Conservation (phyloP, 352 stramenopile species). For the Pythium coloratum region DNA sequence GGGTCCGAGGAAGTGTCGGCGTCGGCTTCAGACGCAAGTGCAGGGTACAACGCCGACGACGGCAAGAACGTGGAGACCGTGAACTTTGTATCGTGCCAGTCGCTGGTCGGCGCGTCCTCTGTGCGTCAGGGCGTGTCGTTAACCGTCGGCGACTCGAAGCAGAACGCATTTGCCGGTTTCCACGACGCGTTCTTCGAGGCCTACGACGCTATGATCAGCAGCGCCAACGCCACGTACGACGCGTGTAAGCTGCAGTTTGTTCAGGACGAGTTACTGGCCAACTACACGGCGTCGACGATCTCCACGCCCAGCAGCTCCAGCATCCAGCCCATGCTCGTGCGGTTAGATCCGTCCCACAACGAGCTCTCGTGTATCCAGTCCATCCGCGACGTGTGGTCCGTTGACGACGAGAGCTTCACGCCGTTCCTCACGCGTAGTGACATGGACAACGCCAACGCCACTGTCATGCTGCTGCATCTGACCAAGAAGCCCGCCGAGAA, state of each 20-base stretch:
- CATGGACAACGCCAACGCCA: slow-evolving; percentile 38
- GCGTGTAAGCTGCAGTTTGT: slow-evolving; percentile 71
- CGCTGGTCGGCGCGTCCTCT: slow-evolving; percentile 5
- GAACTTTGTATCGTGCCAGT: slow-evolving; percentile 47
- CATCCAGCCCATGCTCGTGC: slow-evolving; percentile 56
- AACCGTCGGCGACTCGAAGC: slow-evolving; percentile 41
- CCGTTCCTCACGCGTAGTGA: slow-evolving; percentile 72
- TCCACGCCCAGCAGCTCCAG: slow-evolving; percentile 28
- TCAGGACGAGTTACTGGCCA: slow-evolving; percentile 50
- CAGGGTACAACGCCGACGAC: slow-evolving; percentile 11
- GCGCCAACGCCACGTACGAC: slow-evolving; percentile 50
- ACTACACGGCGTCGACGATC: slow-evolving; percentile 28
- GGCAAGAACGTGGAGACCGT: slow-evolving; percentile 55
- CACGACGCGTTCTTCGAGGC: slow-evolving; percentile 55
- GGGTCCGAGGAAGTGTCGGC: not conserved
- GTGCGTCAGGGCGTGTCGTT: slow-evolving; percentile 45
- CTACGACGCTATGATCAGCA: slow-evolving; percentile 63
- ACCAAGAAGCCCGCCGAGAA: slow-evolving; percentile 38
- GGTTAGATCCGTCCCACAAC: slow-evolving; percentile 36
- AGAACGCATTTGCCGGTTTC: slow-evolving; percentile 52
- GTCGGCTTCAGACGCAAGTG: slow-evolving; percentile 18
- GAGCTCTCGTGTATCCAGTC: slow-evolving; percentile 46
- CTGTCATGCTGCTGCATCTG: slow-evolving; percentile 62
- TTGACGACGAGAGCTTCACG: slow-evolving; percentile 46
- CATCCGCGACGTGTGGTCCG: slow-evolving; percentile 49